Percentiles rank a stretch among this genome's conserved stretches.
Evolutionary conservation across 2,329 filamentous ascomycete genomes (phyloP).

Genomic region (Aspergillus versicolor): DNA sequence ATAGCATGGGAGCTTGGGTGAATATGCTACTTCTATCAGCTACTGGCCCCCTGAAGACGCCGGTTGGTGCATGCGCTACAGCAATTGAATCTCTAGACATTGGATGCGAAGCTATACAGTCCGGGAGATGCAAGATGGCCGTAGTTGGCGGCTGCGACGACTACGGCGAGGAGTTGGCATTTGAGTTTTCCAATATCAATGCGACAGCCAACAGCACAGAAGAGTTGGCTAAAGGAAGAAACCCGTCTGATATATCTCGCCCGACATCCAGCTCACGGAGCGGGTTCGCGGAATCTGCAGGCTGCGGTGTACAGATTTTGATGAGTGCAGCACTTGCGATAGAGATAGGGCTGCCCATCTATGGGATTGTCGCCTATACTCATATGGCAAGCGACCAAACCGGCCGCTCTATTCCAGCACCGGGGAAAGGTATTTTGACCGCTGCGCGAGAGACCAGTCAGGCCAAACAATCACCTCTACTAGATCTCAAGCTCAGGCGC

Average conservation of each 20-base stretch:
- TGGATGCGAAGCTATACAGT: constrained; percentile 93
- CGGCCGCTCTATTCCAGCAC: constrained; percentile 89
- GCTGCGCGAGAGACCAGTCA: constrained; percentile 82
- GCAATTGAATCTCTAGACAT: constrained; percentile 94
- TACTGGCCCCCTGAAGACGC: constrained; percentile 94
- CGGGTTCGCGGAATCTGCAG: constrained; percentile 98
- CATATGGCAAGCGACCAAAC: constrained; percentile 80
- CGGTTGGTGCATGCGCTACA: constrained; percentile 92
- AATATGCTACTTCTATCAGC: constrained; percentile 97
- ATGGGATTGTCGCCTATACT: constrained; percentile 11
- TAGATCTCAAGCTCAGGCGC: constrained; percentile 92
- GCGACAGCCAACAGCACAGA: constrained; percentile 95
- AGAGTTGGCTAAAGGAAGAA: constrained; percentile 87
- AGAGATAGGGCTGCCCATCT: constrained; percentile 11
- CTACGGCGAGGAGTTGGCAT: constrained; percentile 95
- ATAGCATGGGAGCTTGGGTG: constrained; percentile 99
- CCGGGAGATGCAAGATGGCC: constrained; percentile 93
- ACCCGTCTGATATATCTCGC: constrained; percentile 91
- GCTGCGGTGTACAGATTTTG: constrained; percentile 62
- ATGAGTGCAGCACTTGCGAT: constrained; percentile 10
- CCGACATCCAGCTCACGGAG: constrained; percentile 91
- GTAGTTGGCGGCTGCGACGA: constrained; percentile 97
- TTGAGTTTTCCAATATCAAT: constrained; percentile 99
- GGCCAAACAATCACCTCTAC: constrained; percentile 85
- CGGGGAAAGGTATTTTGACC: constrained; percentile 79